Conservation (phyloP, 2,329 filamentous ascomycete species). For the Colletotrichum spinosum region DNA sequence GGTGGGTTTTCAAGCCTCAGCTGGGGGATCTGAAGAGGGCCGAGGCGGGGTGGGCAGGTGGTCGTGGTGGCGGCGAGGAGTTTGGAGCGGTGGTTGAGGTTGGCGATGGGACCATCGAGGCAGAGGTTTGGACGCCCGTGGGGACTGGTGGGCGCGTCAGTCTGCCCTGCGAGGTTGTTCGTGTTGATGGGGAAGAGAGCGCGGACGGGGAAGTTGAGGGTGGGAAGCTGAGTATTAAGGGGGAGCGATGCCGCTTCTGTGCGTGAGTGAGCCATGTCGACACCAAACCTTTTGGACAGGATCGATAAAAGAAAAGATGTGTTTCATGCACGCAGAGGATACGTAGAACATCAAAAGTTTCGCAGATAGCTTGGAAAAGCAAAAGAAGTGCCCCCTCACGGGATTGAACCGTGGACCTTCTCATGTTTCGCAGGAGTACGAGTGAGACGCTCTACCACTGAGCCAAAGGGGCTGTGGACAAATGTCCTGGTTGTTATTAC, state of each 20-base stretch:
- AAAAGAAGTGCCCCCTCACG: conserved; percentile 30
- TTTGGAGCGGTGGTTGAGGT: conserved; percentile 13
- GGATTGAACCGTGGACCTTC: conserved; percentile 39
- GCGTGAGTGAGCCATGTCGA: too few relatives aligned
- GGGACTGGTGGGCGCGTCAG: not conserved
- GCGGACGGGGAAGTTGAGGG: conserved; percentile 1
- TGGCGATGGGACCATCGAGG: not conserved
- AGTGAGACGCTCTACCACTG: conserved; percentile 39
- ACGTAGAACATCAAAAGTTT: too few relatives aligned
- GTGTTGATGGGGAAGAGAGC: conserved; percentile 5
- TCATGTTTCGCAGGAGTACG: conserved; percentile 23
- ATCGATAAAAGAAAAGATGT: not conserved
- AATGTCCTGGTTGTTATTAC: too few relatives aligned
- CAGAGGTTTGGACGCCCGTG: conserved; percentile 20
- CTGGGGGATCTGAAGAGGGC: conserved; percentile 39
- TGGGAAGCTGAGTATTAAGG: conserved; percentile 10
- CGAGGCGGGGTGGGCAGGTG: conserved; percentile 37
- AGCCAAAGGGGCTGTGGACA: conserved; percentile 27
- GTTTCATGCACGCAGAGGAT: too few relatives aligned
- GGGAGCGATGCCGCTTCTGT: conserved; percentile 4
- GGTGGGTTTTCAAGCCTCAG: conserved; percentile 44
- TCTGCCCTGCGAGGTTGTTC: conserved; percentile 9
- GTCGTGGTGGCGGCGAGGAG: not conserved
- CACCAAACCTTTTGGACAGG: not conserved
- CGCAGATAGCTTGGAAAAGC: not conserved